These are phyloP conservation scores for Silene noctiflora DNA, from an alignment of 179 eudicot genomes.

Conservation along the genomic window DNA sequence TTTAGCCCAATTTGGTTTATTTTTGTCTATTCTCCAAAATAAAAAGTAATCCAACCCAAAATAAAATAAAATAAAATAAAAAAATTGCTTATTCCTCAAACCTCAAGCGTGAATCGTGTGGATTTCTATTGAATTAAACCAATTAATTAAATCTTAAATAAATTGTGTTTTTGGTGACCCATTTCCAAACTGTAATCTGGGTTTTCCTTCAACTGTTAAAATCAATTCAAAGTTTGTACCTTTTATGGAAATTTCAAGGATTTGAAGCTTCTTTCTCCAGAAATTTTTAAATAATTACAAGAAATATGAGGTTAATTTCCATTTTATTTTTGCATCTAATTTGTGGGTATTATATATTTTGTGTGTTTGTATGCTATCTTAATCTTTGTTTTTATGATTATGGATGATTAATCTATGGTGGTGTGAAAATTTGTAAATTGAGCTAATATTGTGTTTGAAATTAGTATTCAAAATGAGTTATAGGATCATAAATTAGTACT, in stretches of 20 bases:
- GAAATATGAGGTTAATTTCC: not conserved
- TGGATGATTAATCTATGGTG: not conserved
- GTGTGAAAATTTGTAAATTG: not conserved
- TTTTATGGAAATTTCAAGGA: not conserved
- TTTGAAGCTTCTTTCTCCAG: not conserved
- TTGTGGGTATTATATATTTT: not conserved
- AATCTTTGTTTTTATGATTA: not conserved
- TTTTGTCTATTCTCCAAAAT: too few species aligned
- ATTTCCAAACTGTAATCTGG: not conserved
- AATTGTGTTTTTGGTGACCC: not conserved
- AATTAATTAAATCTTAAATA: not conserved
- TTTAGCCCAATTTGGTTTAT: too few species aligned
- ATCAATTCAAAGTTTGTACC: not conserved
- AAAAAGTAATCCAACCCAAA: too few species aligned
- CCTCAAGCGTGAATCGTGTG: too few species aligned
- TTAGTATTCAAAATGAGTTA: too few species aligned
- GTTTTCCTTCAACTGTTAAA: not conserved
- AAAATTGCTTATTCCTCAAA: too few species aligned
- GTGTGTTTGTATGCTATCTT: not conserved
- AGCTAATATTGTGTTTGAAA: not conserved
- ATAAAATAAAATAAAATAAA: too few species aligned
- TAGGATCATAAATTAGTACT: too few species aligned
- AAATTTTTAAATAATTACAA: not conserved
- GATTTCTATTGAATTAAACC: too few species aligned
- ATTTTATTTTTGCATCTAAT: not conserved